Evolutionary conservation across 805 yeast genomes (phyloP).

Genomic region (Saccharomyces cerevisiae): DNA sequence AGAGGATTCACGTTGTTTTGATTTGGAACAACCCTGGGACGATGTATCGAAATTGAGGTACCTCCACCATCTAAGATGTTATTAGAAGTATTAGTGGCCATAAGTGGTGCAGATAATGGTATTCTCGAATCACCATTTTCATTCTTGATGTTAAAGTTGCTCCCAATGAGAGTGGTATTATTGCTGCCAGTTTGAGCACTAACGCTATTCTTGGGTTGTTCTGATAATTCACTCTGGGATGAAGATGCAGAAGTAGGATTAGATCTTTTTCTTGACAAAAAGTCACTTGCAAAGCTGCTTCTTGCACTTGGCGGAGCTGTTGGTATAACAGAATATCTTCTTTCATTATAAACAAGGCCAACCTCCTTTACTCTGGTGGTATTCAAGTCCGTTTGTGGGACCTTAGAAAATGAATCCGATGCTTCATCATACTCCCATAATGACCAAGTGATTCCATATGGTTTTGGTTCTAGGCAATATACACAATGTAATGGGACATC

Average conservation of each 20-base stretch:
- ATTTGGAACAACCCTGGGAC: conserved; percentile 7
- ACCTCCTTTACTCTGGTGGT: conserved; percentile 55
- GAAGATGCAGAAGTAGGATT: conserved; percentile 5
- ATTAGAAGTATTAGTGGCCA: conserved; percentile 1
- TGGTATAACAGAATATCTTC: conserved; percentile 68
- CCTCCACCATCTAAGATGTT: conserved; percentile 11
- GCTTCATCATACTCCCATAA: conserved; percentile 79
- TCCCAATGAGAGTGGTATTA: neutral
- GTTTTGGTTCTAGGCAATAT: conserved; percentile 83
- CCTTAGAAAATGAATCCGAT: conserved; percentile 67
- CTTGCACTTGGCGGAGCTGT: conserved; percentile 48
- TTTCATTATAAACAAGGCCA: conserved; percentile 59
- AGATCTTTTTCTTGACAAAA: conserved; percentile 9
- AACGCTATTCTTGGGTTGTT: neutral
- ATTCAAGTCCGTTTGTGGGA: conserved; percentile 37
- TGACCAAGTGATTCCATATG: conserved; percentile 92
- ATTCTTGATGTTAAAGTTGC: neutral
- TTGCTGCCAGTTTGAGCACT: neutral
- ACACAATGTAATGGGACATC: conserved; percentile 91
- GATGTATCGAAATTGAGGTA: conserved; percentile 8
- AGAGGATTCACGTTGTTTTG: conserved; percentile 6
- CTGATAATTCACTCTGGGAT: neutral
- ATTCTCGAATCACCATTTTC: neutral
- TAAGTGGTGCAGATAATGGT: neutral
- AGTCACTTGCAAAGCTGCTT: conserved; percentile 10